phyloP scores from a whole-genome alignment of 1,284 basidiomycete genomes.

The Takashimella koratensis region DNA sequence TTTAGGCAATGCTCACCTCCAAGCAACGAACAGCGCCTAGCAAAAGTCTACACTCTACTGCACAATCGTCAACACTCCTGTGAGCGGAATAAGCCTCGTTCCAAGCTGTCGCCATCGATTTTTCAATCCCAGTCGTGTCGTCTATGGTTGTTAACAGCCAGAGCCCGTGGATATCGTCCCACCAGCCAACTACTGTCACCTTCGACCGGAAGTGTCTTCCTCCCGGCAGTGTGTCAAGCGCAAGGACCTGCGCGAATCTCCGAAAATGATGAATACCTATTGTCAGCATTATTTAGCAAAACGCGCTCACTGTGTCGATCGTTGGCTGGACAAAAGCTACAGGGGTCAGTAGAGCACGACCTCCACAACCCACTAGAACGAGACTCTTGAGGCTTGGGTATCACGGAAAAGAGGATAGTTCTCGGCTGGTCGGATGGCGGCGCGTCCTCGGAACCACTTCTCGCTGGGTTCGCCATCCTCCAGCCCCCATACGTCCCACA shows the following conservation, averaged over 20 bases:
- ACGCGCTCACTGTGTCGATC: neutral
- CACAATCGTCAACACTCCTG: slow-evolving; percentile 3
- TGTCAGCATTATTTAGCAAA: neutral
- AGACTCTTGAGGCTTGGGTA: neutral
- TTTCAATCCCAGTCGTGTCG: too few species aligned
- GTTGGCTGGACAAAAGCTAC: neutral
- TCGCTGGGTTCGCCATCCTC: neutral
- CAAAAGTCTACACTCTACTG: slow-evolving; percentile 19
- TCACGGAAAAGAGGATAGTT: neutral
- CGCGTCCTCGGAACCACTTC: neutral
- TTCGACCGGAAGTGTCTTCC: slow-evolving; percentile 9
- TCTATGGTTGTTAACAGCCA: too few species aligned
- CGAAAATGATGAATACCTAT: neutral
- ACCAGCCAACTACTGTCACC: slow-evolving; percentile 25
- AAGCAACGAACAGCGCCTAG: slow-evolving; percentile 23
- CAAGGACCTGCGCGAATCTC: neutral
- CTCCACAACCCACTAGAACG: neutral
- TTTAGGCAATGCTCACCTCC: slow-evolving; percentile 8
- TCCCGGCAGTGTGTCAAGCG: neutral
- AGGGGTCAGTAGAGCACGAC: too few species aligned
- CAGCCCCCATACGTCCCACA: neutral
- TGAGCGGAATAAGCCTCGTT: neutral
- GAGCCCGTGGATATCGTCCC: slow-evolving; percentile 31
- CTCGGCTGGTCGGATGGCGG: neutral
- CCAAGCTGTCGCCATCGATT: neutral